Evolutionary conservation across 805 yeast genomes (phyloP).

Genomic region (Myxozyma kluyveri): DNA sequence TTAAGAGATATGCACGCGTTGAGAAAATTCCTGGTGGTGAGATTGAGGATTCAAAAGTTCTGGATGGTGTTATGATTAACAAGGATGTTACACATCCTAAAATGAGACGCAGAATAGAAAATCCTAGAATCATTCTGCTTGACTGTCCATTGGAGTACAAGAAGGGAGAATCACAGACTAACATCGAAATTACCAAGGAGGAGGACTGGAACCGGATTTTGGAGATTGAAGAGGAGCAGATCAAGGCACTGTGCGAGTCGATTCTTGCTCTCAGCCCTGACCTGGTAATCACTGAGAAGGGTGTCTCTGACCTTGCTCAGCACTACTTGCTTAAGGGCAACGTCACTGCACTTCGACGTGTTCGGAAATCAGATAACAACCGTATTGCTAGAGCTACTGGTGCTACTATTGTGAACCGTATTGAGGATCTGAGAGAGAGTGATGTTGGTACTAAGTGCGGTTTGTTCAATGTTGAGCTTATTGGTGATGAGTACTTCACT

Average conservation of each 20-base stretch:
- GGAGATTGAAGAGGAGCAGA: constrained; percentile 97
- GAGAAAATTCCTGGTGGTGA: constrained; percentile 99
- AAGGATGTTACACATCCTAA: constrained; percentile 99
- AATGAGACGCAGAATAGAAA: constrained; percentile 85
- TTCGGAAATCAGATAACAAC: constrained; percentile 91
- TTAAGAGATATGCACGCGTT: constrained; percentile 85
- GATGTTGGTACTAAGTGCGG: constrained; percentile 92
- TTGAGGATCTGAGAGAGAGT: constrained; percentile 86
- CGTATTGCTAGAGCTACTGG: constrained; percentile 97
- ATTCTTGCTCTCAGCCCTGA: constrained; percentile 85
- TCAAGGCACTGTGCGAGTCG: constrained; percentile 78
- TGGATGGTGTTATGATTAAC: constrained; percentile 89
- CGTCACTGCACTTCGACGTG: constrained; percentile 88
- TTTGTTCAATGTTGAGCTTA: constrained; percentile 83
- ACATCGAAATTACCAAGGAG: constrained; percentile 93
- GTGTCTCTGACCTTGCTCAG: constrained; percentile 93
- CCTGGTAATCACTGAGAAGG: constrained; percentile 94
- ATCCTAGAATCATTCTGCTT: constrained; percentile 82
- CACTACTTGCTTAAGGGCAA: constrained; percentile 93
- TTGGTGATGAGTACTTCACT: constrained; percentile 96
- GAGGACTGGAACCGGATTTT: constrained; percentile 93
- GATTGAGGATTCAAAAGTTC: constrained; percentile 79
- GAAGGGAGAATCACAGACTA: constrained; percentile 98
- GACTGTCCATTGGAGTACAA: constrained; percentile 98
- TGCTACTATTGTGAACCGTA: constrained; percentile 92